A percentile compares a stretch with the other conserved stretches of the same genome.
These are phyloP conservation scores for Megacollybia marginata DNA, from an alignment of 768 basidiomycete genomes.

Conservation along the genomic window DNA sequence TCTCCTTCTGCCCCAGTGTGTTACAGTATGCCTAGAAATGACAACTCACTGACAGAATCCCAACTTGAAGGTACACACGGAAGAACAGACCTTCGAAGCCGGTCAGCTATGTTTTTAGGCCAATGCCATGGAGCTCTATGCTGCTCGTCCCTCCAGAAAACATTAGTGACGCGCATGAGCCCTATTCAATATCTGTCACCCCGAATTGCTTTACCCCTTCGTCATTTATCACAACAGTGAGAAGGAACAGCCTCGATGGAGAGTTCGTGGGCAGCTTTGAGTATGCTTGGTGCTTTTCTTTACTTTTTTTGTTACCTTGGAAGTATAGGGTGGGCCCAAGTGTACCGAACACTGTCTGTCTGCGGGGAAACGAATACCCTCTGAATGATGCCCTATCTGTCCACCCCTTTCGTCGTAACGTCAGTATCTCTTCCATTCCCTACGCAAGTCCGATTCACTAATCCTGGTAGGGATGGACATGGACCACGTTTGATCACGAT, in stretches of 20 bases:
- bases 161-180: too few species aligned
- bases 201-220: conserved; percentile 30
- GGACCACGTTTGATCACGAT: conserved; percentile 23
- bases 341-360: conserved; percentile 22
- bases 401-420: conserved; percentile 26
- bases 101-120: too few species aligned
- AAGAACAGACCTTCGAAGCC: too few species aligned
- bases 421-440: conserved; percentile 7
- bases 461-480: conserved; percentile 22
- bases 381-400: conserved; percentile 25
- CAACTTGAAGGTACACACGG: too few species aligned
- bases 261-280: conserved; percentile 43
- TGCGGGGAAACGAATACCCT: conserved; percentile 30
- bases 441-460: conserved; percentile 5
- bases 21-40: too few species aligned
- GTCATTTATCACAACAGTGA: conserved; percentile 37
- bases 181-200: too few species aligned
- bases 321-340: conserved; percentile 19
- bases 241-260: conserved; percentile 29
- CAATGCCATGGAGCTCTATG: too few species aligned
- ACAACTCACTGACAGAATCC: too few species aligned
- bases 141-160: too few species aligned
- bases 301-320: background rate
- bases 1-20: too few species aligned
- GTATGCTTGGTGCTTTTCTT: conserved; percentile 14